Conservation (phyloP, 331 rosid species). For the Malus hybrid region DNA sequence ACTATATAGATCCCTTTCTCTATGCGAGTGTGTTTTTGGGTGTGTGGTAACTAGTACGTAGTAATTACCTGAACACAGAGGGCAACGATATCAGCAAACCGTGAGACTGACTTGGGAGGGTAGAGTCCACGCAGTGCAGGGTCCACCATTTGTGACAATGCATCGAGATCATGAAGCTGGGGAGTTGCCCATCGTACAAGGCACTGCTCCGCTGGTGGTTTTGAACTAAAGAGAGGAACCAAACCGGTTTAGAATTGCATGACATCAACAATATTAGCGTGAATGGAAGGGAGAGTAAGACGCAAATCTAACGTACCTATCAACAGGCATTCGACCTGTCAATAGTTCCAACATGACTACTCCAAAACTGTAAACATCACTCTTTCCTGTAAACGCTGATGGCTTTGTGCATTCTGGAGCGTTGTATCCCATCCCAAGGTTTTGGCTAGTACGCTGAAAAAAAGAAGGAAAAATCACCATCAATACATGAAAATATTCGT, state of each 20-base stretch:
- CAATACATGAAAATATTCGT: no score
- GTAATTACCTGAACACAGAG: constrained; percentile 67
- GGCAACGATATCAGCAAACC: constrained; percentile 72
- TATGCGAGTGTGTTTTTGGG: background rate
- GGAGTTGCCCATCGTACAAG: constrained; percentile 86
- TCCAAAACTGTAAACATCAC: constrained; percentile 84
- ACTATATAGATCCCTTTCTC: no score
- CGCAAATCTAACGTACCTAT: constrained; percentile 39
- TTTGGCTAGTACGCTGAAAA: constrained; percentile 54
- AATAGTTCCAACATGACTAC: constrained; percentile 86
- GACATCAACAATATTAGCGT: background rate
- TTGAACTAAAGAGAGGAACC: constrained; percentile 36
- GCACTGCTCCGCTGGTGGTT: constrained; percentile 49
- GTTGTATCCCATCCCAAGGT: constrained; percentile 68
- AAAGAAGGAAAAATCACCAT: background rate
- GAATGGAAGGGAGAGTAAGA: background rate
- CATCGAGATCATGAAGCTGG: constrained; percentile 63
- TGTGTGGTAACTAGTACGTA: background rate
- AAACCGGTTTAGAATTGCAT: background rate
- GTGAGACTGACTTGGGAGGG: constrained; percentile 79
- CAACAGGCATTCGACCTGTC: constrained; percentile 80
- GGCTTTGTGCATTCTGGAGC: constrained; percentile 84
- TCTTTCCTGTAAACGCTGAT: constrained; percentile 55
- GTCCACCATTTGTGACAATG: constrained; percentile 63
- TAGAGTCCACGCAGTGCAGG: constrained; percentile 84